These are phyloP conservation scores for Bryum argenteum DNA, from an alignment of 225 moss, liverwort and hornwort species.

Conservation along the genomic window DNA sequence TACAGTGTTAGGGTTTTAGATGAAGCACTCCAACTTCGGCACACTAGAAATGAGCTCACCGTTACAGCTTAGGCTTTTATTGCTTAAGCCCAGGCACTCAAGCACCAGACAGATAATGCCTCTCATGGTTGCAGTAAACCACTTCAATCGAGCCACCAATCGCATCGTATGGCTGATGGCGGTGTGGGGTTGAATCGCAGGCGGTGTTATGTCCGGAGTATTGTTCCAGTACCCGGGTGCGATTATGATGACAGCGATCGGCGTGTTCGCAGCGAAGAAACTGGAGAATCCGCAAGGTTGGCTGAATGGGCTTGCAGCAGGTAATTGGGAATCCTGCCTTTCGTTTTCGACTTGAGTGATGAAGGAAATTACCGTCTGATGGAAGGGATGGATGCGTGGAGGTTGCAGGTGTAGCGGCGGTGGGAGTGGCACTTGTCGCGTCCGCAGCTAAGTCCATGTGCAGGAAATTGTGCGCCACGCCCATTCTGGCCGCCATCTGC, in stretches of 20 bases:
- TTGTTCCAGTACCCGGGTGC: constrained; percentile 70
- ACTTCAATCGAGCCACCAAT: too few species aligned
- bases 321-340: background rate
- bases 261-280: constrained; percentile 62
- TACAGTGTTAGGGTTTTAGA: background rate
- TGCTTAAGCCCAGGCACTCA: too few species aligned
- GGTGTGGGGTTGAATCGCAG: constrained; percentile 26
- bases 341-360: too few species aligned
- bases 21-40: background rate
- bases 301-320: constrained; percentile 58
- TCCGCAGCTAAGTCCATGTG: constrained; percentile 60
- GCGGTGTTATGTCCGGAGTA: constrained; percentile 59
- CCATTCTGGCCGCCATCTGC: constrained; percentile 47
- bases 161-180: background rate
- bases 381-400: background rate
- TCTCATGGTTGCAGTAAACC: too few species aligned
- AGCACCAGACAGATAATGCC: too few species aligned
- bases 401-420: constrained; percentile 53
- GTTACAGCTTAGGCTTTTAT: too few species aligned
- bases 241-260: constrained; percentile 55
- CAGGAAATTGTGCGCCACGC: constrained; percentile 50
- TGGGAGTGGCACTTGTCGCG: constrained; percentile 63
- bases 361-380: too few species aligned
- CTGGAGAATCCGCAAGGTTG: constrained; percentile 58
- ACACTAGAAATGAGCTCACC: too few species aligned